phyloP scores from a whole-genome alignment of 148 eudicot species.

The Diospyros lotus region DNA sequence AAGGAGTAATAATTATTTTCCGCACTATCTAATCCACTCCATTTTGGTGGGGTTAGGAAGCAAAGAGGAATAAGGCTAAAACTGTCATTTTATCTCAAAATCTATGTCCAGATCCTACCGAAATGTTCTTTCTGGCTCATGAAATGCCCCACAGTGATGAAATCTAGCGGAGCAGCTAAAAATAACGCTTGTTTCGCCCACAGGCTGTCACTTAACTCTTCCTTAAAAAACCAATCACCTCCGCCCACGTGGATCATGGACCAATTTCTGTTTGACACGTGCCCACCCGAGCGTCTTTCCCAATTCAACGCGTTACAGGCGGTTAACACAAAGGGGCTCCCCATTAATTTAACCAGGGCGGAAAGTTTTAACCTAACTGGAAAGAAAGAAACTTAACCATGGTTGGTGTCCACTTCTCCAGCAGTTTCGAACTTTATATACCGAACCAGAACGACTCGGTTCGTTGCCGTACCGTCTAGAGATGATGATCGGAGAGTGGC shows the following conservation, averaged over 20 bases:
- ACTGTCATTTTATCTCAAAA: no score
- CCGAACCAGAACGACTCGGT: conserved; percentile 8
- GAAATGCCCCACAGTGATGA: no score
- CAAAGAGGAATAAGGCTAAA: no score
- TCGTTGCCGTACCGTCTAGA: not conserved
- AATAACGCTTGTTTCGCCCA: no score
- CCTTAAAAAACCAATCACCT: not conserved
- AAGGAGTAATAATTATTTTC: no score
- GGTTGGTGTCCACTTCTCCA: conserved; percentile 25
- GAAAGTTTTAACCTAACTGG: conserved; percentile 18
- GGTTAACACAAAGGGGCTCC: not conserved
- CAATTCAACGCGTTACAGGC: not conserved
- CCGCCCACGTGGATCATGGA: not conserved
- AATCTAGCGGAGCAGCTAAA: no score
- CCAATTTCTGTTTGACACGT: not conserved
- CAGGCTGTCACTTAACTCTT: not conserved
- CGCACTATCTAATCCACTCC: no score
- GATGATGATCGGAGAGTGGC: conserved; percentile 46
- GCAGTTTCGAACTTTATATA: conserved; percentile 21
- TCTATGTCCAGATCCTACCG: no score
- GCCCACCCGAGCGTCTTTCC: no score
- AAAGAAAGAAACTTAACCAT: conserved; percentile 29
- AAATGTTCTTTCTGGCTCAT: no score
- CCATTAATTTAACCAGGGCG: conserved; percentile 12
- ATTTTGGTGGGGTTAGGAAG: no score